phyloP scores from a whole-genome alignment of 192 early-diverging fungal species.

The Glomus cerebriforme region DNA sequence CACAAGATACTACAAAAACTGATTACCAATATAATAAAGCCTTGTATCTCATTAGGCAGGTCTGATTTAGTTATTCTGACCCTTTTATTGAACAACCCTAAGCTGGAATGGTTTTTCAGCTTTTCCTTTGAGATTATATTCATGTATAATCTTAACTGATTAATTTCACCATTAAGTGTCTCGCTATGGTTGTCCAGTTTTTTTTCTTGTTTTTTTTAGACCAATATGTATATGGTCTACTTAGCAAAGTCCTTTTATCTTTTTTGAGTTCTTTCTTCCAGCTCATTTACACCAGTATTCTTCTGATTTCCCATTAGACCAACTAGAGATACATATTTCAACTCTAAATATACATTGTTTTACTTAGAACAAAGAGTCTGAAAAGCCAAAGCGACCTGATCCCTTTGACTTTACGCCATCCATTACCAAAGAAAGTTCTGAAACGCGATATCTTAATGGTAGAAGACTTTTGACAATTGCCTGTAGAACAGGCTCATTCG shows the following conservation, averaged over 20 bases:
- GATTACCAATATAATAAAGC: too few relatives aligned
- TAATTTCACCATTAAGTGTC: background rate
- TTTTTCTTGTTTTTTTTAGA: background rate
- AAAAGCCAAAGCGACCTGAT: slow-evolving; percentile 35
- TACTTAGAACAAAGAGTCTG: slow-evolving; percentile 27
- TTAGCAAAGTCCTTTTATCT: background rate
- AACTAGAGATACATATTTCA: slow-evolving; percentile 8
- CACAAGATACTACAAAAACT: too few relatives aligned
- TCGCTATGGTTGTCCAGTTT: background rate
- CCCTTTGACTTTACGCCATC: slow-evolving; percentile 36
- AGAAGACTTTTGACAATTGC: slow-evolving; percentile 35
- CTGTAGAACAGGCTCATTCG: slow-evolving; percentile 40
- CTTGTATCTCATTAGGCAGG: too few relatives aligned
- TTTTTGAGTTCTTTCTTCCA: background rate
- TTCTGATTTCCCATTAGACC: background rate
- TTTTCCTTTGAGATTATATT: background rate
- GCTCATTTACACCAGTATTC: background rate
- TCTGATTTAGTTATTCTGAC: background rate
- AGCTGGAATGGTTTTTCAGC: background rate
- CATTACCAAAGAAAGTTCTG: slow-evolving; percentile 39
- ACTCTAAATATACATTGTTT: slow-evolving; percentile 14
- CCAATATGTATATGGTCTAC: background rate
- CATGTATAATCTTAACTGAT: background rate
- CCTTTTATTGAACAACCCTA: background rate
- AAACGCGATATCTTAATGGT: slow-evolving; percentile 31